Conservation (phyloP, 192 early-diverging fungal species). For the Podila epigama region DNA sequence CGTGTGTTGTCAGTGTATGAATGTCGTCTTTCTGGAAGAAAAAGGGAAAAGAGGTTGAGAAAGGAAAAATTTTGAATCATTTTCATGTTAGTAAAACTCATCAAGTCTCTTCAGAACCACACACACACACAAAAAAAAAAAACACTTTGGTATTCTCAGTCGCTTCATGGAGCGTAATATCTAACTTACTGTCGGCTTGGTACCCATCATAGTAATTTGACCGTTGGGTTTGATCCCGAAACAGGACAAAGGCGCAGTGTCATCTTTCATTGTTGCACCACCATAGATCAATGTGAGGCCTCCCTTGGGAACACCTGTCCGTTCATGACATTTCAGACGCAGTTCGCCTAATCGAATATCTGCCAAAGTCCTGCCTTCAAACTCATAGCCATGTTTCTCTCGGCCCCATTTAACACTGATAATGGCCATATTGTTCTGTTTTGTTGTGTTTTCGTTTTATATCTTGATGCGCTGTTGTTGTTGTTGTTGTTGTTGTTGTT, state of each 20-base stretch:
- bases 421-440: slow-evolving; percentile 7
- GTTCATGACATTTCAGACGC: slow-evolving; percentile 30
- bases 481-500: neutral
- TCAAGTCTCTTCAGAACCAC: too few relatives aligned
- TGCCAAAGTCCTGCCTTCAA: slow-evolving; percentile 7
- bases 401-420: slow-evolving; percentile 42
- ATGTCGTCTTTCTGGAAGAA: slow-evolving; percentile 43
- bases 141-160: neutral
- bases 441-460: neutral
- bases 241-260: slow-evolving; percentile 65
- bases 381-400: slow-evolving; percentile 25
- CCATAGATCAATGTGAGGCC: slow-evolving; percentile 44
- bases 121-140: neutral
- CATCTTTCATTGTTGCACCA: slow-evolving; percentile 78
- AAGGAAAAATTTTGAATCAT: neutral
- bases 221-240: slow-evolving; percentile 81
- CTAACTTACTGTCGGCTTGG: slow-evolving; percentile 61
- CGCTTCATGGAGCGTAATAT: too few relatives aligned
- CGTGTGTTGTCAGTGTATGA: slow-evolving; percentile 46
- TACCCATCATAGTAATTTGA: slow-evolving; percentile 79
- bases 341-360: slow-evolving; percentile 33
- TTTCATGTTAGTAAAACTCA: too few relatives aligned
- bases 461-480: neutral
- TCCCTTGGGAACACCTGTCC: slow-evolving; percentile 27
- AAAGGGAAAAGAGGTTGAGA: neutral